Base-by-base conservation (phyloP, 176 grass and related monocot genomes). In the Pharus latifolius region DNA sequence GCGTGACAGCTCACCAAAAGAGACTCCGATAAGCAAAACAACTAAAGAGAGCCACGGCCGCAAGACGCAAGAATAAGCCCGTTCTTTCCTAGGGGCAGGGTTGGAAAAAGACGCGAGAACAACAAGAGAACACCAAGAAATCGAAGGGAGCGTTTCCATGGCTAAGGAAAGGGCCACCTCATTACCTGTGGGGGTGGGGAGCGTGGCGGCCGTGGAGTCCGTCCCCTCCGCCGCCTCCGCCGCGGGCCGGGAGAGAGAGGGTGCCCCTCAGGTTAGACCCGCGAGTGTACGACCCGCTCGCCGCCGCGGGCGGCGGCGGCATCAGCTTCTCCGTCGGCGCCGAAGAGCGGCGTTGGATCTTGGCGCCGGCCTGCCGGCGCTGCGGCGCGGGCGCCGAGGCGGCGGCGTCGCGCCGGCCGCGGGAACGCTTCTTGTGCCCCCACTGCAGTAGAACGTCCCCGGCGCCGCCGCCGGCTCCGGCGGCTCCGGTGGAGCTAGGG, bases 391-490 rank as follows among this genome's bases (percentile, higher is more conserved):
- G 57, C 5, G 52, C 64, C 9, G 45, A 42, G 40, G 55, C 33
- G 6, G 65, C 48, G n/a, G 60, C 35, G 12, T 86, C 77, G 24
- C 92, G 88, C n/a, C 78, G 73, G 7, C 88, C 58, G 7, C 92
- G 92, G 9, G 85, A 78, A 26, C 88, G 56, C 79, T 91, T 91
- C 56, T 88, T 88, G 12, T 88, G 85, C 4, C 92, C 88, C 82
- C 92, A 96, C 72, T 81, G 88, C 27, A 96, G 82, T 6, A 81
- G 76, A 15, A 86, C 13, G 10, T 90, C 87, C 20, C 85, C 32
- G 3, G 14, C 63, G 25, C 50, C 78, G 37, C 47, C 26, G 7
- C 34, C 29, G 7, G 48, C 34, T 24, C 41, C 43, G 64, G 28
- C 45, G 12, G 6, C 27, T 1, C 41, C 30, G 27, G 26, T 34